phyloP scores from a whole-genome alignment of 306 rosid genomes.

The Vigna trinervia region DNA sequence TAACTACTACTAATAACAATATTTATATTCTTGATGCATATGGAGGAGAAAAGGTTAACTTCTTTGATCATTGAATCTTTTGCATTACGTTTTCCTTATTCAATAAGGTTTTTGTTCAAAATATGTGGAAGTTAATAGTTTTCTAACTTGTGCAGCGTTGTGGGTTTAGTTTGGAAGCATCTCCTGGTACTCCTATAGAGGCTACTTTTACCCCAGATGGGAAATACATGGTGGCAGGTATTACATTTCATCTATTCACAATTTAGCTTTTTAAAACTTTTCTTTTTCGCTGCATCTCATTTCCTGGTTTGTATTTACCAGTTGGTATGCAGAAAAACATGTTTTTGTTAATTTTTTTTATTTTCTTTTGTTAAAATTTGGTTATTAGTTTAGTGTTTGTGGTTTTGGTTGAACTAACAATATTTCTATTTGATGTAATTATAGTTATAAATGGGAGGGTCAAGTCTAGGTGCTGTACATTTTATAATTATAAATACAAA shows the following conservation, averaged over 20 bases:
- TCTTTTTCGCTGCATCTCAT: conserved; percentile 9
- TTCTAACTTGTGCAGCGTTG: conserved; percentile 70
- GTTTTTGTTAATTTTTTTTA: neutral
- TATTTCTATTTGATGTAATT: neutral
- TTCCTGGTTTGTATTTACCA: conserved; percentile 8
- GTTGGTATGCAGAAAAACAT: conserved; percentile 20
- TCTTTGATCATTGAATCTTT: conserved; percentile 37
- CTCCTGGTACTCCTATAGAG: conserved; percentile 75
- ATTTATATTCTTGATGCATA: conserved; percentile 96
- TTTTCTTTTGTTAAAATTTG: neutral
- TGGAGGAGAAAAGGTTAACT: conserved; percentile 86
- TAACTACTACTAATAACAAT: conserved; percentile 86
- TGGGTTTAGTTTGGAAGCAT: conserved; percentile 95
- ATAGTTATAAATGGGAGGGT: neutral
- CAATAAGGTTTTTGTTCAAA: conserved; percentile 5
- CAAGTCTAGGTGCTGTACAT: too few species aligned
- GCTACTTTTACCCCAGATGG: conserved; percentile 98
- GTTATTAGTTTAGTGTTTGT: neutral
- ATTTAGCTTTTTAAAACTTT: conserved; percentile 3
- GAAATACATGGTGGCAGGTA: conserved; percentile 89
- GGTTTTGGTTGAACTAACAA: neutral
- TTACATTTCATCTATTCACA: conserved; percentile 32
- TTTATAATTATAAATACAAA: too few species aligned
- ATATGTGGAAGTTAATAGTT: conserved; percentile 23
- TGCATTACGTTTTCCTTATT: conserved; percentile 22